These are phyloP conservation scores for Sonneratia alba DNA, from an alignment of 345 rosid species.

Conservation along the genomic window DNA sequence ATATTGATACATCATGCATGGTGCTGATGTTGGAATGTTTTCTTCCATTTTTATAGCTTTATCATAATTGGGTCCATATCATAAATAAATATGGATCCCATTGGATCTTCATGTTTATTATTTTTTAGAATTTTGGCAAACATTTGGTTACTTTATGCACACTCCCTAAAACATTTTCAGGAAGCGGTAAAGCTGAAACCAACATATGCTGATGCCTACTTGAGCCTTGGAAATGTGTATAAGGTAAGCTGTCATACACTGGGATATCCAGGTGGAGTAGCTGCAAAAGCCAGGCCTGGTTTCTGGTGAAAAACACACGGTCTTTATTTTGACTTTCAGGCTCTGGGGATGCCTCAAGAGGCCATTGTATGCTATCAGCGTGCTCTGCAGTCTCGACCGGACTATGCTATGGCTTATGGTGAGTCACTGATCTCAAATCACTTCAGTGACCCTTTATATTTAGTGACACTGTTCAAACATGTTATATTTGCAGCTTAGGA, in stretches of 20 bases:
- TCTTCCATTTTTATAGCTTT: not conserved
- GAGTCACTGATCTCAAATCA: constrained; percentile 14
- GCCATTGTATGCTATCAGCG: constrained; percentile 86
- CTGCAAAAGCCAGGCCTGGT: constrained; percentile 22
- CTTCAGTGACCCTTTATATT: not conserved
- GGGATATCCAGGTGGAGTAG: constrained; percentile 21
- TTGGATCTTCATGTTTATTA: not conserved
- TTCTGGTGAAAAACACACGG: constrained; percentile 26
- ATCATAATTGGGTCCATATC: not conserved
- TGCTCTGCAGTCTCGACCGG: constrained; percentile 77
- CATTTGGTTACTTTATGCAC: not conserved
- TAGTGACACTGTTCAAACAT: not conserved
- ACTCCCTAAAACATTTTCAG: constrained; percentile 26
- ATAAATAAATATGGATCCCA: no score
- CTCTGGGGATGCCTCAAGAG: constrained; percentile 89
- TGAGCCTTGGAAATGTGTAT: constrained; percentile 92
- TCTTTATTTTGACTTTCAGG: constrained; percentile 48
- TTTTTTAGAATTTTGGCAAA: not conserved
- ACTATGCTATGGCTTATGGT: constrained; percentile 82
- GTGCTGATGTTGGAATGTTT: not conserved
- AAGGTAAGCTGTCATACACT: constrained; percentile 55
- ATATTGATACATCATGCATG: not conserved
- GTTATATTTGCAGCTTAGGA: not conserved
- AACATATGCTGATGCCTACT: constrained; percentile 83
- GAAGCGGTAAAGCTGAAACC: constrained; percentile 95